Evolutionary conservation across 1,139 yeast genomes (phyloP).

Genomic region (Wickerhamomyces sp.): DNA sequence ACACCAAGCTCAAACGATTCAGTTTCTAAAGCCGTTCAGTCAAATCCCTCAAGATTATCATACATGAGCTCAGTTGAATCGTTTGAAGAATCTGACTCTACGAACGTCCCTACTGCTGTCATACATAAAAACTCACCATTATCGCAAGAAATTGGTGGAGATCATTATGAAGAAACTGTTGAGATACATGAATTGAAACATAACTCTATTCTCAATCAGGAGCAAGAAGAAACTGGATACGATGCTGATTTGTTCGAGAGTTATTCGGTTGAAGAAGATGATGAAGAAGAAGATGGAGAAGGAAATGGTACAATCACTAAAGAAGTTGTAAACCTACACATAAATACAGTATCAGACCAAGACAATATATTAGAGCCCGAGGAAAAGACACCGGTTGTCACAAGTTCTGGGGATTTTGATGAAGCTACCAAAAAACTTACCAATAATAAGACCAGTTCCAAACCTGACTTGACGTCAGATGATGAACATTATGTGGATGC

Average conservation of each 20-base stretch:
- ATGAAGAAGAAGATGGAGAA: slow-evolving; percentile 16
- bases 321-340: background rate
- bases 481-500: slow-evolving; percentile 8
- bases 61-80: slow-evolving; percentile 11
- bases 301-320: background rate
- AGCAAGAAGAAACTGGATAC: slow-evolving; percentile 6
- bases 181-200: slow-evolving; percentile 1
- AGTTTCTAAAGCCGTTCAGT: slow-evolving; percentile 3
- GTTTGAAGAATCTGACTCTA: background rate
- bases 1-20: slow-evolving; percentile 26
- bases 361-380: slow-evolving; percentile 28
- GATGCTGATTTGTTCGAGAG: slow-evolving; percentile 14
- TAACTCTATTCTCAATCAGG: background rate
- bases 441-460: background rate
- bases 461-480: slow-evolving; percentile 4
- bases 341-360: slow-evolving; percentile 34
- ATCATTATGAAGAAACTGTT: background rate
- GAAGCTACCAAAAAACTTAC: slow-evolving; percentile 1
- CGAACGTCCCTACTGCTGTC: background rate
- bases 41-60: slow-evolving; percentile 5
- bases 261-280: slow-evolving; percentile 14
- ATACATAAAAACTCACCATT: slow-evolving; percentile 16
- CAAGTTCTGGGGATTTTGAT: background rate
- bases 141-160: slow-evolving; percentile 7
- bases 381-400: background rate